Conservation (phyloP, 495 filamentous ascomycete genomes). For the Aspergillus diversus region DNA sequence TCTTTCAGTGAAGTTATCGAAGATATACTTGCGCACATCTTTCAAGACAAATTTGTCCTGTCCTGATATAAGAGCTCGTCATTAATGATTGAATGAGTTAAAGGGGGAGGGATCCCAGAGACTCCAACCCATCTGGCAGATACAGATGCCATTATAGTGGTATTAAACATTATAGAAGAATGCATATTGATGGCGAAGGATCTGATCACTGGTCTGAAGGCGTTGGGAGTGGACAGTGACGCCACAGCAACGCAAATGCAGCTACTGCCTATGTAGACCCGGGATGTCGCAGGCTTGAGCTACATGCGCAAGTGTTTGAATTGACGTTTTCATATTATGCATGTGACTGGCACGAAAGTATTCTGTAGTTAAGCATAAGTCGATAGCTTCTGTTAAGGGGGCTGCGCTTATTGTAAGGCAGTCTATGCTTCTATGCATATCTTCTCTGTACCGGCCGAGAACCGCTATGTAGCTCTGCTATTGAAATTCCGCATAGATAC, state of each 20-base stretch:
- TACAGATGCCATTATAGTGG: neutral
- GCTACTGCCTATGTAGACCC: too few species aligned
- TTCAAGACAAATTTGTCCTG: conserved; percentile 34
- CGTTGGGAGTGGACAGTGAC: neutral
- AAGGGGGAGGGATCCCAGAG: neutral
- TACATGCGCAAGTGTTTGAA: too few species aligned
- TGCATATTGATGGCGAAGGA: neutral
- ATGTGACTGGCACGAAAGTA: too few species aligned
- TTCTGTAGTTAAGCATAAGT: neutral
- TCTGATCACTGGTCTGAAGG: too few species aligned
- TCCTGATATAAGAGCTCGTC: conserved; percentile 28
- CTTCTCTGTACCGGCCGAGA: too few species aligned
- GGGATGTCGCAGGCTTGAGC: too few species aligned
- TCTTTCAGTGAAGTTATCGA: conserved; percentile 29
- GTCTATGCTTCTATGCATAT: too few species aligned
- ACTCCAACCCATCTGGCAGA: neutral
- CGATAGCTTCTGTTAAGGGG: neutral
- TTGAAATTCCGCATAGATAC: too few species aligned
- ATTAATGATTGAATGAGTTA: conserved; percentile 2
- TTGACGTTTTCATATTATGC: too few species aligned
- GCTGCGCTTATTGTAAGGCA: neutral
- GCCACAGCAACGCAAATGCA: too few species aligned
- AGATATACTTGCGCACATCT: conserved; percentile 33
- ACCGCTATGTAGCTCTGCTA: too few species aligned
- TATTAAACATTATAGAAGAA: neutral